These are phyloP conservation scores for Pythium phragmitis DNA, from an alignment of 352 stramenopile species.

Conservation along the genomic window DNA sequence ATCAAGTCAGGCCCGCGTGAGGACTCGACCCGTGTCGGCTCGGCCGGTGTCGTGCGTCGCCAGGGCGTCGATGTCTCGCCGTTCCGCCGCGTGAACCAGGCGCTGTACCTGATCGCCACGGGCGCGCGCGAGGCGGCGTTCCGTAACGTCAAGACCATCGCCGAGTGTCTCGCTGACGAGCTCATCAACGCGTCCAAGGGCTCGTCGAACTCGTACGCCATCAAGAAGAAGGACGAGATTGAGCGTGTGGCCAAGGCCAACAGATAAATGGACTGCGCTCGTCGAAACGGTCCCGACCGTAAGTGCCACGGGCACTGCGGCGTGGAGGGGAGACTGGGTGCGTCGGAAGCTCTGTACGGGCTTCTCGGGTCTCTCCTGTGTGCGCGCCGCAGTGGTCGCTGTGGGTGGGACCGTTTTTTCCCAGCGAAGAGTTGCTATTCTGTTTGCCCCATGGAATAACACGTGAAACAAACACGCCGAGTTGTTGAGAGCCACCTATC, in stretches of 20 bases:
- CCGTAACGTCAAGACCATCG: constrained; percentile 99
- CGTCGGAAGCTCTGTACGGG: background rate
- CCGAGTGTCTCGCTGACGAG: constrained; percentile 99
- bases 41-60: constrained; percentile 98
- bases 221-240: constrained; percentile 99
- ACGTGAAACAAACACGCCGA: constrained; percentile 59
- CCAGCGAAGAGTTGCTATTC: constrained; percentile 14
- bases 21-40: constrained; percentile 99
- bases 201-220: constrained; percentile 99
- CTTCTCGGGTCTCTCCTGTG: background rate
- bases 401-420: constrained; percentile 1
- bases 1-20: constrained; percentile 97
- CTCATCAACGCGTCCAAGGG: constrained; percentile 99
- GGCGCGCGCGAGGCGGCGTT: constrained; percentile 98
- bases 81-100: constrained; percentile 99
- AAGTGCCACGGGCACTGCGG: background rate
- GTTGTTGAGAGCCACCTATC: constrained; percentile 78
- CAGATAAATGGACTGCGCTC: constrained; percentile 91
- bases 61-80: constrained; percentile 99
- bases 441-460: constrained; percentile 29
- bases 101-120: constrained; percentile 98
- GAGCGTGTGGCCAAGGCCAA: constrained; percentile 99
- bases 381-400: constrained; percentile 1
- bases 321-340: background rate
- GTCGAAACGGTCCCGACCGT: background rate